A percentile compares a stretch with the other conserved stretches of the same genome.
phyloP scores from a whole-genome alignment of 1,284 basidiomycete species.

The Coriolopsis trogii region DNA sequence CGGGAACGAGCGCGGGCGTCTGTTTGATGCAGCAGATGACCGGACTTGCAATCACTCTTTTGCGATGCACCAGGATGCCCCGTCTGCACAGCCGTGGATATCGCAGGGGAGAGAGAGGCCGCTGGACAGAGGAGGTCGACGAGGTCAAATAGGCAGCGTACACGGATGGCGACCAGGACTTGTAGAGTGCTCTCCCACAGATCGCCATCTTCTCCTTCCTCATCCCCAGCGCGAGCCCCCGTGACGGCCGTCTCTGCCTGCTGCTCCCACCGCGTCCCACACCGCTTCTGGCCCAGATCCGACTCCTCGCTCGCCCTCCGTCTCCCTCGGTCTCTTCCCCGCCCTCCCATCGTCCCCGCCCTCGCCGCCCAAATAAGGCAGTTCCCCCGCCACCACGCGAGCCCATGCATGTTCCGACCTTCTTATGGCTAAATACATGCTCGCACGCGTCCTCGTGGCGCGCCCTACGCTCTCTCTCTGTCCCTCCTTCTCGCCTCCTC shows the following conservation, averaged over 20 bases:
- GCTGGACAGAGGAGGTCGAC: not conserved
- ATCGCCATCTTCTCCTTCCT: not conserved
- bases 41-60: conserved; percentile 6
- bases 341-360: too few relatives aligned
- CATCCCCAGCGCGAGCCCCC: not conserved
- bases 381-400: too few relatives aligned
- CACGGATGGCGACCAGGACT: not conserved
- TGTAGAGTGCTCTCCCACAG: not conserved
- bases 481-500: not conserved
- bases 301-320: not conserved
- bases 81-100: conserved; percentile 12
- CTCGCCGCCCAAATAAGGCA: too few relatives aligned
- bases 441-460: conserved; percentile 9
- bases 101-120: not conserved
- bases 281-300: not conserved
- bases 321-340: not conserved
- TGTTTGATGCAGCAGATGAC: conserved; percentile 18
- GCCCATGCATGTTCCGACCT: not conserved
- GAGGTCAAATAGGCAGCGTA: not conserved
- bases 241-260: not conserved
- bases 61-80: conserved; percentile 8
- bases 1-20: conserved; percentile 1
- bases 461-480: not conserved
- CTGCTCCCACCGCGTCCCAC: not conserved
- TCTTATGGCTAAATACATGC: conserved; percentile 2